Evolutionary conservation across 768 basidiomycete species (phyloP).

Genomic region (Leccinellum albellum): DNA sequence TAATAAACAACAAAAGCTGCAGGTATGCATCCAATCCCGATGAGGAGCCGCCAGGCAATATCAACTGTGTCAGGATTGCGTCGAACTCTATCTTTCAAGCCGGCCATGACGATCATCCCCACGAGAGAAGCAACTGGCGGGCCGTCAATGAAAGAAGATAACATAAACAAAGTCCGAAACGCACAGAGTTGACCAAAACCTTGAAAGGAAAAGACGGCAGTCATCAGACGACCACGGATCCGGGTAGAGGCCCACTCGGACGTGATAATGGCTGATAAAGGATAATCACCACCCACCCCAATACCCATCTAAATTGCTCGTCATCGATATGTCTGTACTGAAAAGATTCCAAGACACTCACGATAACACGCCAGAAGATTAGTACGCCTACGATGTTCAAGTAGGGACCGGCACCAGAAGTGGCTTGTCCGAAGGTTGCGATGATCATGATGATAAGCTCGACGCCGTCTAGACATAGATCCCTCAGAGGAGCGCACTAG

Average conservation of each 20-base stretch:
- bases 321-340: constrained; percentile 8
- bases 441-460: constrained; percentile 72
- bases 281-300: constrained; percentile 86
- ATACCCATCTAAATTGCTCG: constrained; percentile 58
- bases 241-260: constrained; percentile 80
- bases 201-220: constrained; percentile 75
- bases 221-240: constrained; percentile 81
- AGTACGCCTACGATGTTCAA: constrained; percentile 67
- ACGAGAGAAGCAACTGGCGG: constrained; percentile 58
- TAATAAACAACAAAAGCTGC: constrained; percentile 77
- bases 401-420: constrained; percentile 61
- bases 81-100: constrained; percentile 54
- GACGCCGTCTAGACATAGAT: constrained; percentile 35
- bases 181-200: constrained; percentile 83
- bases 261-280: constrained; percentile 74
- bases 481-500: not conserved
- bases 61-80: constrained; percentile 51
- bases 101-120: constrained; percentile 54
- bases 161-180: constrained; percentile 14
- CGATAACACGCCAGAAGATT: constrained; percentile 76
- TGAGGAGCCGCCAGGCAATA: constrained; percentile 77
- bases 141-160: not conserved
- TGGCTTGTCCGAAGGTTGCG: constrained; percentile 70
- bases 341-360: constrained; percentile 17
- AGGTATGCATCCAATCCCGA: constrained; percentile 81